These are phyloP conservation scores for Mycena chlorophos DNA, from an alignment of 768 basidiomycete genomes.

Conservation along the genomic window DNA sequence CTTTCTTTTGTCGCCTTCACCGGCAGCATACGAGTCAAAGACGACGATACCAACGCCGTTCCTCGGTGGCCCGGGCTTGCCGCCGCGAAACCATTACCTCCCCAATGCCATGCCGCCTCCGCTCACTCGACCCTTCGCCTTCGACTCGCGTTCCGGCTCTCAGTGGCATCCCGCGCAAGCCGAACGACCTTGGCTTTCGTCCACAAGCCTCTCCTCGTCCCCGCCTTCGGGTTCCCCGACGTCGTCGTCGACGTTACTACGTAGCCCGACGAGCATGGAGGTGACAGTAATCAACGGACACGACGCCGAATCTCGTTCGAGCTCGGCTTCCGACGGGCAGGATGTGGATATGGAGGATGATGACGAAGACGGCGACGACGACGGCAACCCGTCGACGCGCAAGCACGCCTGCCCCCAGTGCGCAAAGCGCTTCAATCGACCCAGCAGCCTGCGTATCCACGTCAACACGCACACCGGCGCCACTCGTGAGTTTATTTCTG, in stretches of 20 bases:
- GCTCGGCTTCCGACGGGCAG: background rate
- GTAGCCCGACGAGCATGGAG: background rate
- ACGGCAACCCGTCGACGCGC: background rate
- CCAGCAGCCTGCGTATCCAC: slow-evolving; percentile 44
- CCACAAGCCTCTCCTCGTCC: too few relatives aligned
- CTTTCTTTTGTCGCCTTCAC: background rate
- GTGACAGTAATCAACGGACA: background rate
- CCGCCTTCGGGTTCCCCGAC: too few relatives aligned
- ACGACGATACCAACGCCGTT: background rate
- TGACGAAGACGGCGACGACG: background rate
- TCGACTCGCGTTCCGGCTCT: background rate
- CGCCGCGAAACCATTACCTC: background rate
- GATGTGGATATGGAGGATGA: background rate
- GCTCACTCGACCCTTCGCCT: background rate
- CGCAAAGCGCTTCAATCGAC: slow-evolving; percentile 43
- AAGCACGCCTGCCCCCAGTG: slow-evolving; percentile 37
- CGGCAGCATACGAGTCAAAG: background rate
- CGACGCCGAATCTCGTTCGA: background rate
- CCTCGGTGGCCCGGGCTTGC: background rate
- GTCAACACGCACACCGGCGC: slow-evolving; percentile 44
- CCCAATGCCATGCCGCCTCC: background rate
- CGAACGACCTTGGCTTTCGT: too few relatives aligned
- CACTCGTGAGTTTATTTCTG: slow-evolving; percentile 15
- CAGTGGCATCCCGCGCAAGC: too few relatives aligned
- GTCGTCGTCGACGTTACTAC: background rate